Conservation (phyloP, 345 rosid species). For the Populus simonii region DNA sequence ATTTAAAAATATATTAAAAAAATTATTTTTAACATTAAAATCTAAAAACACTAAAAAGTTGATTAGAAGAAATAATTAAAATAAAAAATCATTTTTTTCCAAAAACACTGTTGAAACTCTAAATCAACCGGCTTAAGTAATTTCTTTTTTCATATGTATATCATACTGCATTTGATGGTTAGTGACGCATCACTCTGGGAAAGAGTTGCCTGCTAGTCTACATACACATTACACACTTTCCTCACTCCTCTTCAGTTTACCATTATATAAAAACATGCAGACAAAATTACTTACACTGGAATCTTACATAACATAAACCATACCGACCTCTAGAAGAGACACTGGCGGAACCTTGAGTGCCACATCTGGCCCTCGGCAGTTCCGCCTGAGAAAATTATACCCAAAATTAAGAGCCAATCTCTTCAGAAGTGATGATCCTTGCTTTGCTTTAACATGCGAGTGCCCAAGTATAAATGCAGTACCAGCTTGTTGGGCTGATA, state of each 20-base stretch:
- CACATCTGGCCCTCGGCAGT: constrained; percentile 88
- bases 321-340: constrained; percentile 89
- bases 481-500: constrained; percentile 73
- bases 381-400: constrained; percentile 82
- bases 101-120: no score
- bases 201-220: neutral
- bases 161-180: neutral
- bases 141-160: neutral
- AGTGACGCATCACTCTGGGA: neutral
- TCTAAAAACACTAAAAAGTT: no score
- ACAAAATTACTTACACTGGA: neutral
- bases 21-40: no score
- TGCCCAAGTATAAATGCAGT: constrained; percentile 90
- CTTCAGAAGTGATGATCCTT: constrained; percentile 81
- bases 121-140: neutral
- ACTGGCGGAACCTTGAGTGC: constrained; percentile 89
- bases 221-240: neutral
- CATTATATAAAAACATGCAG: neutral
- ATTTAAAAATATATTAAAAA: neutral
- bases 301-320: constrained; percentile 73
- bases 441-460: constrained; percentile 89
- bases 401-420: constrained; percentile 72
- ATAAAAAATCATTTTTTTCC: no score
- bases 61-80: no score
- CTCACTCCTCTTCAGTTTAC: neutral